Evolutionary conservation across 2,329 filamentous ascomycete genomes (phyloP), one percentile per base, ranked within the genome.

Genomic region (Atkinsonella hypoxylon): DNA sequence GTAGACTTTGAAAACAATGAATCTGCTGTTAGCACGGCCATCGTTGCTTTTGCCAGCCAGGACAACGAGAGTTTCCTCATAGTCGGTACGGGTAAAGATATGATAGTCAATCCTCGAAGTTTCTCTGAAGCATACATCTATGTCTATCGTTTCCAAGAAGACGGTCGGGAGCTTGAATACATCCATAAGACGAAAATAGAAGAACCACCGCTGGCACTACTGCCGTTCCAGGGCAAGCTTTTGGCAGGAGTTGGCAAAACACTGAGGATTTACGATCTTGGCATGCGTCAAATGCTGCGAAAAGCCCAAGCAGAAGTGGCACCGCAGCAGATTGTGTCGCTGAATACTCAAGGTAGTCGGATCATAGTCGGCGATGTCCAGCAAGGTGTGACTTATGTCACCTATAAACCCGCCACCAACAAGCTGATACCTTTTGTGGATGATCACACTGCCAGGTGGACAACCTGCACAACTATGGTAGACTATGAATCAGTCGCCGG

Each of bases 401-500:
- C 94, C 22, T 97, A 95, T 74, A 97, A 98, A 67, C 83, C 85
- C 42, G 82, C 89, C 57, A 87, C 89, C 57, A 97, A 97, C 67
- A 86, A 85, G 59, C 74, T 98, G 45, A 94, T 98, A 53, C 87
- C 91, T 0, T 98, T 98, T 61, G 87, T 80, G 17, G 93, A 98
- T 63, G 93, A 99, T 64, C 85, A 83, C 7, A 78, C 96, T 54
- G 77, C 89, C 47, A 82, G 93, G 32, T 97, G 90, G 87, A 95
- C 89, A 1, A 95, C 89, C 0, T 87, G 87, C 58, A 85, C 87
- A 1, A 79, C 89, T 2, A 95, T 98, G 89, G 83, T 97, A 2
- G 93, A 99, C 68, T 99, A 98, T 67, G 93, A 98, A 65, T 95
- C 93, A 1, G 82, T 87, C 22, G 90, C 89, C 2, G 93, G 91